A percentile compares a stretch with the other conserved stretches of the same genome.
These are phyloP conservation scores for Cordyceps cateniannulata DNA, from an alignment of 2,329 filamentous ascomycete species.

Conservation along the genomic window DNA sequence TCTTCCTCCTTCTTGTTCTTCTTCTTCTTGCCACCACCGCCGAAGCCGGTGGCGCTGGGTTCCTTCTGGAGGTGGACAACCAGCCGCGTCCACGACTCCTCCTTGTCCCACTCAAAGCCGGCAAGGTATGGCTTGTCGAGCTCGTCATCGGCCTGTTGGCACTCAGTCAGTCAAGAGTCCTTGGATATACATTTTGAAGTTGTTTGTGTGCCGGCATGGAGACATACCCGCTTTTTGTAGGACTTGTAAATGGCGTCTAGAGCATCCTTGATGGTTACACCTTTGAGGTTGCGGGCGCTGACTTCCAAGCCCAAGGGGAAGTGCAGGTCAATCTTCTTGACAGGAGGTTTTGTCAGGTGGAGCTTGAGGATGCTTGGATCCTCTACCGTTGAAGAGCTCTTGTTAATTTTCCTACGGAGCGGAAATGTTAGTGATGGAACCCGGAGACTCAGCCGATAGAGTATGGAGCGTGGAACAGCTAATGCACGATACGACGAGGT, in stretches of 20 bases:
- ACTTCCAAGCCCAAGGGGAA: slow-evolving; percentile 86
- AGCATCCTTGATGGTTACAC: slow-evolving; percentile 95
- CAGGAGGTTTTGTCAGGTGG: slow-evolving; percentile 68
- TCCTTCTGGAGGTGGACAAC: slow-evolving; percentile 79
- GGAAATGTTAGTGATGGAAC: neutral
- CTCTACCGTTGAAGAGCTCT: slow-evolving; percentile 68
- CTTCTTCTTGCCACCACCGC: slow-evolving; percentile 46
- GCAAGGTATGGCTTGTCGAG: slow-evolving; percentile 79
- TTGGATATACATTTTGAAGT: neutral
- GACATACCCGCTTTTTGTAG: slow-evolving; percentile 87
- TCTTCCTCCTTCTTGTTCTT: slow-evolving; percentile 58
- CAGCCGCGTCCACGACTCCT: slow-evolving; percentile 82
- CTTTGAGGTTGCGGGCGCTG: slow-evolving; percentile 83
- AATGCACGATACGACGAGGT: slow-evolving; percentile 7
- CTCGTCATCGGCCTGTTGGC: slow-evolving; percentile 75
- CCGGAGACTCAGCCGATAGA: slow-evolving; percentile 2
- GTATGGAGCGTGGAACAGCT: neutral
- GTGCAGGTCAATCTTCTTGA: slow-evolving; percentile 92
- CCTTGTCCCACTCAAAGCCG: slow-evolving; percentile 94
- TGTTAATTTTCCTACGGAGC: slow-evolving; percentile 82
- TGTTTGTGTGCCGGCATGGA: neutral
- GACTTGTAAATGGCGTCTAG: slow-evolving; percentile 92
- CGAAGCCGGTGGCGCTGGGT: slow-evolving; percentile 44
- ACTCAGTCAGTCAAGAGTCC: neutral
- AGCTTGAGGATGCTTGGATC: slow-evolving; percentile 82